These are phyloP conservation scores for Lobosporangium transversale DNA, from an alignment of 192 early-diverging fungal species.

Conservation along the genomic window DNA sequence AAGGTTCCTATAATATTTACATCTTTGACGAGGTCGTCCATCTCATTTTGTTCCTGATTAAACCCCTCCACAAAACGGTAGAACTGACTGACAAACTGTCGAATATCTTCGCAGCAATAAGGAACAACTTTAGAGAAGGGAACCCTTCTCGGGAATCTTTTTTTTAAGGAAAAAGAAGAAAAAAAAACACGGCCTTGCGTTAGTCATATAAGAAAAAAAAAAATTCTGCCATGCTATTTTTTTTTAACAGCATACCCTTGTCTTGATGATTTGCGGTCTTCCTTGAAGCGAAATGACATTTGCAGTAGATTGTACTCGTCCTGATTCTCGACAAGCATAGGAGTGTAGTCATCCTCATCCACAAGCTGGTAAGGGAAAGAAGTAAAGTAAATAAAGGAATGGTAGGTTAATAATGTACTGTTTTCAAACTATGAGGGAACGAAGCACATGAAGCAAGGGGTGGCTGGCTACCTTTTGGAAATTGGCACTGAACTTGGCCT, in stretches of 20 bases:
- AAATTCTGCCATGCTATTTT: too few species aligned
- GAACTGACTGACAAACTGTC: conserved; percentile 78
- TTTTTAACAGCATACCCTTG: conserved; percentile 41
- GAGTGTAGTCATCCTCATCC: conserved; percentile 84
- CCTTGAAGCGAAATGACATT: conserved; percentile 69
- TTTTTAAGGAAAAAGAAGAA: too few species aligned
- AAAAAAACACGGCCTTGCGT: too few species aligned
- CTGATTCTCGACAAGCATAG: conserved; percentile 72
- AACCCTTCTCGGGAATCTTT: conserved; percentile 74
- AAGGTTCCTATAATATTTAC: conserved; percentile 51
- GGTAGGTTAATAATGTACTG: too few species aligned
- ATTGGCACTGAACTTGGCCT: conserved; percentile 68
- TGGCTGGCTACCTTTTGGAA: conserved; percentile 82
- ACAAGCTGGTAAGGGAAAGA: conserved; percentile 64
- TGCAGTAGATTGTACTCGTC: conserved; percentile 73
- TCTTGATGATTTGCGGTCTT: conserved; percentile 54
- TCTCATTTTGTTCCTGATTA: conserved; percentile 81
- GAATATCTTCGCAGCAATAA: conserved; percentile 73
- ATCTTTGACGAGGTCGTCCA: conserved; percentile 88
- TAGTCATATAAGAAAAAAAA: too few species aligned
- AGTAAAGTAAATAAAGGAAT: too few species aligned
- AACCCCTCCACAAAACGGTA: conserved; percentile 89
- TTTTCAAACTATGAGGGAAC: too few species aligned
- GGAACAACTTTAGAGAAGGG: conserved; percentile 88
- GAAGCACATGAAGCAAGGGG: too few species aligned